Evolutionary conservation across 441 rosid genomes (phyloP), one percentile per base, ranked within the genome.

Genomic region (Populus hybrid): DNA sequence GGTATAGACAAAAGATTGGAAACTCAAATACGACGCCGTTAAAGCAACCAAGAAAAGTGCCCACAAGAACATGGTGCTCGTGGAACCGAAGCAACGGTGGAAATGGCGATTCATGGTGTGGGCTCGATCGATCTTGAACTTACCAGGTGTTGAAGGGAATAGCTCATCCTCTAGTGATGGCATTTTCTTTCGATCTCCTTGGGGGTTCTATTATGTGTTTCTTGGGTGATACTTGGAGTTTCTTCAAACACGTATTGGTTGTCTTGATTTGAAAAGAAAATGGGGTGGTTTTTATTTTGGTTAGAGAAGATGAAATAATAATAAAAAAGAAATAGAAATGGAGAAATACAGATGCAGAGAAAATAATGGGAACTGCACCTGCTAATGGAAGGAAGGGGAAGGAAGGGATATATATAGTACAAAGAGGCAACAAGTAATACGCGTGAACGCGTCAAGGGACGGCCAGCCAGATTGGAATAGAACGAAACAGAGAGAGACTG

Each of bases 81-180:
- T 91, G 0, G 98, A 93, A 2, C 97, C 82, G 80, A 94, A 93
- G 76, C 97, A 93, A 0, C 98, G 92, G 83, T 90, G 87, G 79
- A 94, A 88, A 70, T 93, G 98, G 1, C 98, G 92, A 80, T 83
- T 84, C 84, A 83, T 78, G 56, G 68, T 50, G 76, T 83, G 83
- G 64, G 77, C 78, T 45, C 95, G 82, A 56, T 92, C 96, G 85
- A 91, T 89, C 85, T 94, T 94, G 90, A 94, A 90, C 87, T 94
- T 94, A 2, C 98, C 98, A 1, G 98, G 98, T 65, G 98, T 94
- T 56, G 98, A 94, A n/a, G 98, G 98, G 78, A 90, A 91, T 79
- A 92, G 81, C 83, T 93, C 97, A 18, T 94, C 95, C 77, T 94
- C 91, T 36, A 93, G 75, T 1, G 91, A 87, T 66, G 97, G 97